These are phyloP conservation scores for Linnemannia elongata DNA, from an alignment of 192 early-diverging fungal species.

Conservation along the genomic window DNA sequence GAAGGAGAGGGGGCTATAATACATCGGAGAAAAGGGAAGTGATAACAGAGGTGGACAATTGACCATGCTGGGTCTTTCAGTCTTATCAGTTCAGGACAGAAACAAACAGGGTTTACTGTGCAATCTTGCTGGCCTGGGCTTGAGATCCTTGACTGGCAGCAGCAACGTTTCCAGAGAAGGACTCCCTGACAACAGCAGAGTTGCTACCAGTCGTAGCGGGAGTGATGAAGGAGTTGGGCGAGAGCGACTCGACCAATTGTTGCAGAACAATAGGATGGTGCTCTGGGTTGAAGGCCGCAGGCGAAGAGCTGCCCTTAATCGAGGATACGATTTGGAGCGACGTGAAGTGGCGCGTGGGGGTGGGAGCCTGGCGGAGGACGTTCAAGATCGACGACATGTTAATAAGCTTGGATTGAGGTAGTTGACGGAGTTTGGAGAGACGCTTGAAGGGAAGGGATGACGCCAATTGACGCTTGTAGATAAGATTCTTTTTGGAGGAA, in stretches of 20 bases:
- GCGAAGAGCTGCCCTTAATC: conserved; percentile 8
- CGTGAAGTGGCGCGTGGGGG: conserved; percentile 51
- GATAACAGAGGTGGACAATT: too few relatives aligned
- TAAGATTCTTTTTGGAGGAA: conserved; percentile 6
- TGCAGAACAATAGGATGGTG: conserved; percentile 54
- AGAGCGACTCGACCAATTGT: conserved; percentile 53
- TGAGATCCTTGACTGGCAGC: not conserved
- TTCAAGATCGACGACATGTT: conserved; percentile 56
- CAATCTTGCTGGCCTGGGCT: not conserved
- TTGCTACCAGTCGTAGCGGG: not conserved
- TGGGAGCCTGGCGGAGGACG: conserved; percentile 49
- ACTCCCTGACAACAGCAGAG: conserved; percentile 14
- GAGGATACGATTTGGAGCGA: conserved; percentile 32
- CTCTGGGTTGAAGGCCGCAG: conserved; percentile 40
- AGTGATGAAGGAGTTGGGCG: conserved; percentile 18
- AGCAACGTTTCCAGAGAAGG: conserved; percentile 31
- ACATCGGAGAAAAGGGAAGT: too few relatives aligned
- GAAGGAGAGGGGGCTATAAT: too few relatives aligned
- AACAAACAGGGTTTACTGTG: not conserved
- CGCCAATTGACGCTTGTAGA: conserved; percentile 7
- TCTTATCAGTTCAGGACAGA: too few relatives aligned
- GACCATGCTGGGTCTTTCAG: too few relatives aligned
- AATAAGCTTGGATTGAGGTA: not conserved
- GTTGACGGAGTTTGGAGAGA: not conserved
- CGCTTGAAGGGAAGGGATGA: not conserved